A percentile compares a stretch with the other conserved stretches of the same genome.
These are phyloP conservation scores for Colletotrichum siamense DNA, from an alignment of 2,329 filamentous ascomycete genomes.

Conservation along the genomic window DNA sequence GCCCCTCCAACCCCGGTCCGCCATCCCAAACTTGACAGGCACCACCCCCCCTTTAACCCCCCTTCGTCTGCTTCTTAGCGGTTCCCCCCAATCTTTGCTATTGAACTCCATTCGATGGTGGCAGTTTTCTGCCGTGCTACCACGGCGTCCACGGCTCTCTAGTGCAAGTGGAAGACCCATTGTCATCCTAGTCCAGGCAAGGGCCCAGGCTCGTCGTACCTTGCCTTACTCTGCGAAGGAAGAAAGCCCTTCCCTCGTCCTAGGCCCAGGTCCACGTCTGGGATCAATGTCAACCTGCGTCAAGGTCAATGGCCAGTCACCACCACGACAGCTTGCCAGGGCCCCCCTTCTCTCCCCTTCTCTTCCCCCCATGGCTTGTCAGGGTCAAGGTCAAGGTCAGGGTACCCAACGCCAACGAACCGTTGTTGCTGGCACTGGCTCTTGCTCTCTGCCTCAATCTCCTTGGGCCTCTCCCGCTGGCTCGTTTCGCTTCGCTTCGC, in stretches of 20 bases:
- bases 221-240: neutral
- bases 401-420: neutral
- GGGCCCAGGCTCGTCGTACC: neutral
- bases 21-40: conserved; percentile 19
- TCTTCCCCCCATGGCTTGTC: neutral
- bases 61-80: neutral
- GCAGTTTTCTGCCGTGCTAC: neutral
- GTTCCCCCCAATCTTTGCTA: conserved; percentile 7
- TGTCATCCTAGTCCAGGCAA: neutral
- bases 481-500: conserved; percentile 22
- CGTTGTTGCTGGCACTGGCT: neutral
- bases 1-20: neutral
- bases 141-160: neutral
- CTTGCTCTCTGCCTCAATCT: neutral
- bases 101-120: conserved; percentile 11
- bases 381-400: conserved; percentile 1
- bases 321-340: neutral
- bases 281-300: neutral
- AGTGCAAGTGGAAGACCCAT: neutral
- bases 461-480: conserved; percentile 1
- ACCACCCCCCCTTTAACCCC: conserved; percentile 8
- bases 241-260: neutral
- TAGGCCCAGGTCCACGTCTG: neutral
- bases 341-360: neutral
- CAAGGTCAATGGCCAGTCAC: neutral